phyloP scores from a whole-genome alignment of 78 protist genomes.

The Chrysochromulina parva region DNA sequence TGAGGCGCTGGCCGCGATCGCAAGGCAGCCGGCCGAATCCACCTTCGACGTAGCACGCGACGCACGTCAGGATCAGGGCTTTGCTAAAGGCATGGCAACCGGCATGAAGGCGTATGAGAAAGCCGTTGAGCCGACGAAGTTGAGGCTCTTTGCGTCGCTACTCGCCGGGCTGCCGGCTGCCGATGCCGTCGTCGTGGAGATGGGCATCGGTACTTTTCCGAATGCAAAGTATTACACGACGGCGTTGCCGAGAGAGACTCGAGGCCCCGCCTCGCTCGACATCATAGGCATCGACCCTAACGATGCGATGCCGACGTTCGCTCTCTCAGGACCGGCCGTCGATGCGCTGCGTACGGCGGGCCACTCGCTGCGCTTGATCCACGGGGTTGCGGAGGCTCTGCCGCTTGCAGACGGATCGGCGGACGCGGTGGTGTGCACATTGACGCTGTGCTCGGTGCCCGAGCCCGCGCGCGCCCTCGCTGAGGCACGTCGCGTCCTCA shows the following conservation, averaged over 20 bases:
- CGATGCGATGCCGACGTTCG: neutral
- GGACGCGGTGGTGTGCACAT: slow-evolving; percentile 3
- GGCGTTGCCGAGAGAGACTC: no score
- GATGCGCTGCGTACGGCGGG: no score
- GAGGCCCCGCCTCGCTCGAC: neutral
- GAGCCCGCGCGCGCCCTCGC: neutral
- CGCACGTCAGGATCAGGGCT: neutral
- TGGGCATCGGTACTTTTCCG: neutral
- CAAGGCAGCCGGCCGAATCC: no score
- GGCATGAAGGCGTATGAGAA: neutral
- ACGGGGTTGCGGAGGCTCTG: neutral
- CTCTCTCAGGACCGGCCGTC: no score
- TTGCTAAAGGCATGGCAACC: neutral
- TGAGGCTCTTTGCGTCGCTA: neutral
- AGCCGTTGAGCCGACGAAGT: neutral
- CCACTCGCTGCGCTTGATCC: neutral
- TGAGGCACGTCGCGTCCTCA: neutral
- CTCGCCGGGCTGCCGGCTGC: neutral
- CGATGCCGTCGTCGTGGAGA: neutral
- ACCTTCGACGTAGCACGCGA: neutral
- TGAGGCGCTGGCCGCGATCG: no score
- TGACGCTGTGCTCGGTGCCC: slow-evolving; percentile 8
- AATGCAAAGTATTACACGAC: neutral
- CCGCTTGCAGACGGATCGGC: neutral
- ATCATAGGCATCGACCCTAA: neutral